Percentiles rank a stretch among this genome's conserved stretches.
Conservation (phyloP, 768 basidiomycete genomes). For the Sporobolomyces pararoseus region DNA sequence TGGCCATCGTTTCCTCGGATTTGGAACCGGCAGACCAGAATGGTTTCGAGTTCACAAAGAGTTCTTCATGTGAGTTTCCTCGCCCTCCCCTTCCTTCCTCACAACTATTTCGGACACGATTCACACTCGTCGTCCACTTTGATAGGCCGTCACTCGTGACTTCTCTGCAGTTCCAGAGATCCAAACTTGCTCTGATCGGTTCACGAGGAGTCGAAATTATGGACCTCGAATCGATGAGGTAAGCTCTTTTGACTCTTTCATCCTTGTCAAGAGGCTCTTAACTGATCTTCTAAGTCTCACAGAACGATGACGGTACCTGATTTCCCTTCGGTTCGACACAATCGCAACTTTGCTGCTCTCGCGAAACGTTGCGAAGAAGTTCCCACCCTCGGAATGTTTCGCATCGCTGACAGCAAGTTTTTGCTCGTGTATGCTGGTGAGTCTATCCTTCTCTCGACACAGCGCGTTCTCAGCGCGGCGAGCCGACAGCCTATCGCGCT, state of each 20-base stretch:
- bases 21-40: constrained; percentile 75
- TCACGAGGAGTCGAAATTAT: constrained; percentile 96
- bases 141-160: constrained; percentile 64
- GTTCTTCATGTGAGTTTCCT: constrained; percentile 17
- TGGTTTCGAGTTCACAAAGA: constrained; percentile 92
- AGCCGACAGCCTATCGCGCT: not conserved
- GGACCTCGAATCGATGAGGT: constrained; percentile 77
- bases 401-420: constrained; percentile 80
- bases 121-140: constrained; percentile 61
- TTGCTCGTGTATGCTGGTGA: constrained; percentile 81
- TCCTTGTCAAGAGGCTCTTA: not conserved
- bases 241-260: not conserved
- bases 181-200: constrained; percentile 86
- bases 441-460: constrained; percentile 37
- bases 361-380: constrained; percentile 77
- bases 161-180: constrained; percentile 66
- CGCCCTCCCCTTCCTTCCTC: not conserved
- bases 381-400: constrained; percentile 83
- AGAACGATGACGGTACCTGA: constrained; percentile 72
- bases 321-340: constrained; percentile 56
- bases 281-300: constrained; percentile 66
- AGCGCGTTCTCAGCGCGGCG: not conserved
- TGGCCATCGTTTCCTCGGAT: constrained; percentile 54
- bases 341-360: constrained; percentile 62
- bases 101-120: not conserved